Percentiles rank a stretch among this genome's conserved stretches.
These are phyloP conservation scores for Backusella australiensis DNA, from an alignment of 192 early-diverging fungal genomes.

Conservation along the genomic window DNA sequence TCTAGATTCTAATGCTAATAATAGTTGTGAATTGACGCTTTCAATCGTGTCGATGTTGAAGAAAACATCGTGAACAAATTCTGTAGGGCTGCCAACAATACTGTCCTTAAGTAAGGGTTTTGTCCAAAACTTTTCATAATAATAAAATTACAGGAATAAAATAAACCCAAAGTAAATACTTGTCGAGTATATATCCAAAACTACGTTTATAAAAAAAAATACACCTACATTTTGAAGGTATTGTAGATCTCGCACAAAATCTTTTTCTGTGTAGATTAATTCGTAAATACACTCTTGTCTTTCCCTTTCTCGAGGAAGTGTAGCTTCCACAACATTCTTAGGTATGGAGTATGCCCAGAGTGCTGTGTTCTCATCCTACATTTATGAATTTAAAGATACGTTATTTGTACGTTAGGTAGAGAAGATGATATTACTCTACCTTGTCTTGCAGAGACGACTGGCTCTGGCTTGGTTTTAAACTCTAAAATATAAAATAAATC, in stretches of 20 bases:
- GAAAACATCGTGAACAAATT: constrained; percentile 81
- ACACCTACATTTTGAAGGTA: constrained; percentile 67
- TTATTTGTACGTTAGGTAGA: background rate
- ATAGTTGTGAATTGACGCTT: constrained; percentile 58
- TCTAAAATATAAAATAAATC: constrained; percentile 10
- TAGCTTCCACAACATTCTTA: constrained; percentile 66
- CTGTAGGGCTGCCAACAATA: constrained; percentile 65
- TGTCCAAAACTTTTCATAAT: constrained; percentile 46
- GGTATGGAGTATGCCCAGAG: constrained; percentile 87
- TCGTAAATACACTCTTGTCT: constrained; percentile 95
- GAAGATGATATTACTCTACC: background rate
- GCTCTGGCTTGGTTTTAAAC: constrained; percentile 38
- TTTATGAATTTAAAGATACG: background rate
- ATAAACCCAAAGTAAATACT: background rate
- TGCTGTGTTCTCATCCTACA: constrained; percentile 50
- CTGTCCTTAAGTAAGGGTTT: constrained; percentile 60
- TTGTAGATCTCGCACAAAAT: constrained; percentile 87
- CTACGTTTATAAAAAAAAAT: background rate
- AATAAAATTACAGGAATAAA: background rate
- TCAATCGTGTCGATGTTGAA: constrained; percentile 70
- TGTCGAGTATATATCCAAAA: background rate
- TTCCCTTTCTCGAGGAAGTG: constrained; percentile 75
- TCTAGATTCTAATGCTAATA: constrained; percentile 54
- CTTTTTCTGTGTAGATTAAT: constrained; percentile 84
- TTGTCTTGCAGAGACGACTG: constrained; percentile 41